Evolutionary conservation across 306 rosid species (phyloP), one percentile per base, ranked within the genome.

Genomic region (Trifolium repens): DNA sequence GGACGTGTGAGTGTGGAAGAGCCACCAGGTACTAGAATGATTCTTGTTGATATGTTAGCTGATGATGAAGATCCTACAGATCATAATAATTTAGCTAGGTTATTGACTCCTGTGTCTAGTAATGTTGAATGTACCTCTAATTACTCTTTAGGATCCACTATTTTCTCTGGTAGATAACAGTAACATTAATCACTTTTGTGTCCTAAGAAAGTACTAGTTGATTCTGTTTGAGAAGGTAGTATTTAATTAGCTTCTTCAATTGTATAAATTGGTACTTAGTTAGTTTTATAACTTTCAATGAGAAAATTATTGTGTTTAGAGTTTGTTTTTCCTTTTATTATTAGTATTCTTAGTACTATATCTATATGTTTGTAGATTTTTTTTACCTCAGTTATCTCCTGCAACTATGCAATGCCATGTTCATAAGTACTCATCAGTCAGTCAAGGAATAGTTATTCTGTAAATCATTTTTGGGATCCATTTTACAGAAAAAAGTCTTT

Each of bases 1-100:
- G 88, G 89, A 6, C 84, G 91, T 3, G 84, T 64, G 26, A 50
- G 43, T 27, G 86, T 90, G 69, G 96, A 90, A 15, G 90, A 87
- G 40, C 97, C 97, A 1, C 98, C 98, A 7, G 91, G 86, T n/a
- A 84, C 89, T 4, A 81, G 88, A 71, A 85, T 90, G 96, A 77
- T 88, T 59, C 73, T 90, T 27, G 87, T 87, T 53, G 97, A 94
- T 81, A 74, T 94, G 27, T 13, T 90, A 30, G 43, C 91, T 2
- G 54, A 40, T 2, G 97, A 91, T 65, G 97, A 85, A 26, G 90
- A 85, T 12, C 67, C 81, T 71, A 65, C 32, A 8, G 62, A 61
- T 61, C 30, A 72, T 35, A 30, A 55, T 27, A 34, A 22, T 34
- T 37, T 32, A 15, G 77, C 77, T 2, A 81, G 84, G 64, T 39